Evolutionary conservation across 1,139 yeast genomes (phyloP), one percentile per base, ranked within the genome.

Genomic region (Taiozyma sp.): DNA sequence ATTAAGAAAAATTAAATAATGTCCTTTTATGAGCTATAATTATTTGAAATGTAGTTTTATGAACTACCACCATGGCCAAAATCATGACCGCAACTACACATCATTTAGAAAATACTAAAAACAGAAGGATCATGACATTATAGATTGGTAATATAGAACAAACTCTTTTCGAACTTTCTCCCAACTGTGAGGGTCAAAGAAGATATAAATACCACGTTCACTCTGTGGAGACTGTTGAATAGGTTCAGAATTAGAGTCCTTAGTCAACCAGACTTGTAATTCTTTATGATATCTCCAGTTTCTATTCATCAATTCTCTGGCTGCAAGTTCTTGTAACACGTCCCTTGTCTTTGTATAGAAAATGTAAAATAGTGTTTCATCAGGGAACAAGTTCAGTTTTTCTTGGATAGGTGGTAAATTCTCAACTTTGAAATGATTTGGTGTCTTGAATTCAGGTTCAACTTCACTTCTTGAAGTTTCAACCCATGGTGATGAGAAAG

Each of bases 281-380:
- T 90, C 96, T 70, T 92, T 93, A 70, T 95, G 99, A 65, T 89
- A 95, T 58, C 99, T 80, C 99, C 99, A 95, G 70, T 92, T 93
- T 60, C 99, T 79, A 54, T 84, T 84, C 63, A 83, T 84, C 62
- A 95, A 78, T 67, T 93, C 99, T 53, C 93, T 78, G 1, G 98
- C 96, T 4, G 96, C 96, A 53, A 90, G 79, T 67, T 95, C 99
- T 68, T 95, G 99, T 68, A 93, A 74, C 6, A 91, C 84, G 65
- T 95, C 97, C 54, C 93, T 82, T 8, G 99, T 97, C 74, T 86
- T 90, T 62, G 96, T 88, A 70, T 95, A 95, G 67, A 95, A 95
- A 34, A 95, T 86, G 69, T 87, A 93, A 67, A 95, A 95, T 49
- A 95, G 74, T 1, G 98, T 93, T 64, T 93, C 98, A 64, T 93